These are phyloP conservation scores for Sphenostylis stenocarpa DNA, from an alignment of 306 rosid species.

Conservation along the genomic window DNA sequence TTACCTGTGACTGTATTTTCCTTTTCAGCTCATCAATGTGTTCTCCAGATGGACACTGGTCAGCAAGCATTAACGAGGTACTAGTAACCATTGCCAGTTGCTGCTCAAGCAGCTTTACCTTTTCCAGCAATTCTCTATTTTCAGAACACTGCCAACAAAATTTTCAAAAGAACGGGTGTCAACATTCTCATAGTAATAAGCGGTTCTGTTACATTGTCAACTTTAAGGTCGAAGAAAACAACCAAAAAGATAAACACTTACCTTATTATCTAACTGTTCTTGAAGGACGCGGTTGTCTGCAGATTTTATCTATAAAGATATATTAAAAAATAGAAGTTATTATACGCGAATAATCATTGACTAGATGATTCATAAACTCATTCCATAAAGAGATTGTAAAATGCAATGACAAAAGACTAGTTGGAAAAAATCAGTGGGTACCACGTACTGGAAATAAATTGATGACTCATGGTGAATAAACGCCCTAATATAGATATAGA, in stretches of 20 bases:
- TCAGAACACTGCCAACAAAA: slow-evolving; percentile 66
- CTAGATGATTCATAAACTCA: not conserved
- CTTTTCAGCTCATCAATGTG: slow-evolving; percentile 69
- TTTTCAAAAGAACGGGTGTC: not conserved
- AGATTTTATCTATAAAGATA: slow-evolving; percentile 67
- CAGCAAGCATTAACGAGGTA: slow-evolving; percentile 40
- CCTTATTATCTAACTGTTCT: slow-evolving; percentile 89
- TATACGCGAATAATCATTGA: slow-evolving; percentile 1
- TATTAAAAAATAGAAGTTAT: not conserved
- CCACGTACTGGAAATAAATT: slow-evolving; percentile 6
- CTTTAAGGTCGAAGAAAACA: not conserved
- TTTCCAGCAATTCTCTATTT: slow-evolving; percentile 78
- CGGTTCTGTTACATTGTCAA: slow-evolving; percentile 12
- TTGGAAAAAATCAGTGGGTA: not conserved
- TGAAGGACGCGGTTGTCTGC: slow-evolving; percentile 97
- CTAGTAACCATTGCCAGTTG: slow-evolving; percentile 45
- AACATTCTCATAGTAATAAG: slow-evolving; percentile 5
- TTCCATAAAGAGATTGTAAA: slow-evolving; percentile 12
- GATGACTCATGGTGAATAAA: slow-evolving; percentile 24
- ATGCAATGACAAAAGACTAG: not conserved
- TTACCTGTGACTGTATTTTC: slow-evolving; percentile 90
- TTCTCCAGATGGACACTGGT: slow-evolving; percentile 55
- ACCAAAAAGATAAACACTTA: slow-evolving; percentile 29
- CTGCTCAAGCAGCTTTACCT: slow-evolving; percentile 63
- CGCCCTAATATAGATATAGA: too few relatives aligned